Evolutionary conservation across 176 grass and related monocot genomes (phyloP).

Genomic region (Avena atlantica): DNA sequence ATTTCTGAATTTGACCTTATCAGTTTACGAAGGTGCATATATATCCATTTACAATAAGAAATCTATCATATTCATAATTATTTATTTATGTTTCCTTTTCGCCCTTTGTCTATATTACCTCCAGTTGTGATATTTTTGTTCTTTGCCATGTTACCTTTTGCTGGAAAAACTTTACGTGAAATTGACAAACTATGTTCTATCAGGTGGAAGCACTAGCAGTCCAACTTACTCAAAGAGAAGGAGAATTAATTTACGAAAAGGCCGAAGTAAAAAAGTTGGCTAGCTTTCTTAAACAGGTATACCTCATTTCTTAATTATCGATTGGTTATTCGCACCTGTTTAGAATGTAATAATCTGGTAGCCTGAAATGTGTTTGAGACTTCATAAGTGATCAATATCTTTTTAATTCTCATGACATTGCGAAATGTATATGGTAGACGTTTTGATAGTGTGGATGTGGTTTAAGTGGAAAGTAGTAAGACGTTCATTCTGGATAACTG

Average conservation of each 20-base stretch:
- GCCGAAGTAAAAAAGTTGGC: conserved; percentile 92
- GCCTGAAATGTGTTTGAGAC: neutral
- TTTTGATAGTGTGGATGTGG: neutral
- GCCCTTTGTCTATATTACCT: neutral
- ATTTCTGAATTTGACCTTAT: neutral
- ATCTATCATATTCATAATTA: neutral
- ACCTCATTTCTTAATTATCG: conserved; percentile 35
- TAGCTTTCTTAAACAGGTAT: conserved; percentile 88
- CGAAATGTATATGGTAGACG: neutral
- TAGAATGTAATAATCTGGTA: neutral
- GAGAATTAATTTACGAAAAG: conserved; percentile 95
- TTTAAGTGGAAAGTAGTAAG: neutral
- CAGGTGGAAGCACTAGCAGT: conserved; percentile 95
- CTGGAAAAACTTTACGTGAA: neutral
- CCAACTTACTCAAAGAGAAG: conserved; percentile 96
- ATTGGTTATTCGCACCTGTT: conserved; percentile 12
- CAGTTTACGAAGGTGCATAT: neutral
- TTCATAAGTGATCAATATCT: conserved; percentile 22
- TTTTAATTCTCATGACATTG: neutral
- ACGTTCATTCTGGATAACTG: neutral
- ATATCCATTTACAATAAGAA: neutral
- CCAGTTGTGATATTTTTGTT: neutral
- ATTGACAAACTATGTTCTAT: conserved; percentile 28
- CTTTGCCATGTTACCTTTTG: neutral
- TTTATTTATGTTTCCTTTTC: conserved; percentile 19